These are phyloP conservation scores for Clarireedia hainanense DNA, from an alignment of 2,329 filamentous ascomycete genomes.

Conservation along the genomic window DNA sequence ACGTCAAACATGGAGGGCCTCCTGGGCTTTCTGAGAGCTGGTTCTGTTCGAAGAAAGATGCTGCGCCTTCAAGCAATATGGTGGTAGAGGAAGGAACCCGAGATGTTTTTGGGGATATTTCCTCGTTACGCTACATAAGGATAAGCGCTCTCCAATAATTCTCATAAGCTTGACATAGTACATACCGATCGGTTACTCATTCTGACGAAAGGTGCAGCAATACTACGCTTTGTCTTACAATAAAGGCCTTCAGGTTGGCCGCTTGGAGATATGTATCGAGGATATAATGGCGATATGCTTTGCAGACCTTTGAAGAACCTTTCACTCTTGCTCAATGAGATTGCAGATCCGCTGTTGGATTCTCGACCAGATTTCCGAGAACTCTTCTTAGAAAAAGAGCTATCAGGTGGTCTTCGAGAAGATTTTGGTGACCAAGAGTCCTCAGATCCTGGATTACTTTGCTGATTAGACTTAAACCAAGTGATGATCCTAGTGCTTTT, in stretches of 20 bases:
- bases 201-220: constrained; percentile 12
- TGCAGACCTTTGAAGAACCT: constrained; percentile 7
- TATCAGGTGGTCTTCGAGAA: neutral
- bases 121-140: neutral
- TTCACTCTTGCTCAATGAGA: neutral
- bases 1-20: neutral
- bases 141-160: neutral
- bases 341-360: neutral
- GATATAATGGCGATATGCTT: constrained; percentile 8
- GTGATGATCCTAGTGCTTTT: neutral
- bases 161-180: neutral
- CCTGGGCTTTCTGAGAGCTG: neutral
- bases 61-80: constrained; percentile 19
- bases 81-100: constrained; percentile 14
- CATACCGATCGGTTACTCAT: constrained; percentile 11
- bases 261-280: constrained; percentile 8
- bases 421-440: constrained; percentile 6
- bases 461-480: neutral
- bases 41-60: constrained; percentile 15
- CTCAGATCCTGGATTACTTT: neutral
- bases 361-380: neutral
- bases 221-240: constrained; percentile 20
- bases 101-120: constrained; percentile 1
- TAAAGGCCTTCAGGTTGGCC: constrained; percentile 16
- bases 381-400: constrained; percentile 6